phyloP scores from a whole-genome alignment of 306 rosid genomes.

The Canavalia gladiata region DNA sequence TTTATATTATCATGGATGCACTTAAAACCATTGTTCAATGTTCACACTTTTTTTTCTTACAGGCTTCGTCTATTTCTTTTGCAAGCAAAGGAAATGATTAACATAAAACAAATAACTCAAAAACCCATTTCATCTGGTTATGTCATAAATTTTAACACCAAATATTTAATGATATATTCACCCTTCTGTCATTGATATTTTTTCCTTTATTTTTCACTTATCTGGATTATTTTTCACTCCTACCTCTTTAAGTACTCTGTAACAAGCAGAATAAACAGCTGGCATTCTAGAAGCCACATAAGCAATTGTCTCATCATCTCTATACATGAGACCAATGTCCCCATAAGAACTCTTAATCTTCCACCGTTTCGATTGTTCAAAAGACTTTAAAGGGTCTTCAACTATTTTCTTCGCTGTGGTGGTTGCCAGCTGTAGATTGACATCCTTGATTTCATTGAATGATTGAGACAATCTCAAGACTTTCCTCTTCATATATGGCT shows the following conservation, averaged over 20 bases:
- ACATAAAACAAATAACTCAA: constrained; percentile 10
- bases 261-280: constrained; percentile 93
- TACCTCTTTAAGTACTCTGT: constrained; percentile 93
- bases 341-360: constrained; percentile 91
- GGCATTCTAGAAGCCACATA: constrained; percentile 97
- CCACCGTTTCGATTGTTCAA: constrained; percentile 85
- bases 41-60: neutral
- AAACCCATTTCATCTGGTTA: constrained; percentile 7
- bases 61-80: constrained; percentile 7
- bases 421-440: constrained; percentile 66
- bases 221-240: neutral
- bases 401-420: constrained; percentile 73
- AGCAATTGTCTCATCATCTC: constrained; percentile 82
- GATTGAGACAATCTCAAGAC: constrained; percentile 81
- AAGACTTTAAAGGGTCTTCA: constrained; percentile 82
- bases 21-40: neutral
- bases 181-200: constrained; percentile 11
- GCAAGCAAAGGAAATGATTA: constrained; percentile 15
- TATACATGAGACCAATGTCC: constrained; percentile 79
- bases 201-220: neutral
- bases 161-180: constrained; percentile 19
- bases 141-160: constrained; percentile 26
- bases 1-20: constrained; percentile 24
- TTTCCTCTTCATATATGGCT: constrained; percentile 86
- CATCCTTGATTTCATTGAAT: constrained; percentile 75